Base-by-base conservation (phyloP, 805 yeast species). In the Teunomyces funiuensis region DNA sequence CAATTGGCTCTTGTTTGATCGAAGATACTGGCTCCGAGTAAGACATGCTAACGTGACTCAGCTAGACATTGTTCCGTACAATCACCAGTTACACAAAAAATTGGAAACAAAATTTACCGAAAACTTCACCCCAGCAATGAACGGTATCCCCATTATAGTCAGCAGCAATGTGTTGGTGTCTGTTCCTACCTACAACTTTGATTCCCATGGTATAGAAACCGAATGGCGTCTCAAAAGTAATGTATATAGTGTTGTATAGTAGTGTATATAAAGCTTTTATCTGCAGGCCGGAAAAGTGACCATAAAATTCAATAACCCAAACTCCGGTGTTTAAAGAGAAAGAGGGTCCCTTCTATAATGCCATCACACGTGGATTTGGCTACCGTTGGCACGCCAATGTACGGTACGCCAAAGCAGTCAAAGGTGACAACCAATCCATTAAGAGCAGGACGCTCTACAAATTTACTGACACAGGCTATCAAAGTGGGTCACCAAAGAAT, bases 401-500 rank as follows among this genome's bases (percentile, higher is more conserved):
- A 25, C 14, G 40, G 40, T 5, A 34, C 33, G 14, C 31, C 37
- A 18, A 27, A 36, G 27, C 39, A 25, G 14, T 36, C 31, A n/a
- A 36, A 36, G 17, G 29, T 15, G 22, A 16, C 31, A 26, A 20
- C 28, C 38, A 57, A 56, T 40, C 46, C 52, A 8, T 34, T 53
- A 28, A 52, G 51, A 42, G 45, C 54, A 1, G 29, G 46, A 6
- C 57, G 51, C 6, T 29, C 34, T 15, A 42, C 46, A 19, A 57
- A 54, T 37, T 40, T 65, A 10, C 64, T 52, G 61, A 52, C 62
- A 8, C 83, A 77, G 46, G 57, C 61, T n/a, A 80, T 86, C 59
- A 81, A 77, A 53, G 76, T 91, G 16, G 89, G 91, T 4, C 95
- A 89, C 60, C 97, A 91, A 61, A 77, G 85, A 50, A 85, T 91